Evolutionary conservation across 352 stramenopile genomes (phyloP).

Genomic region (Phytophthora tentaculata): DNA sequence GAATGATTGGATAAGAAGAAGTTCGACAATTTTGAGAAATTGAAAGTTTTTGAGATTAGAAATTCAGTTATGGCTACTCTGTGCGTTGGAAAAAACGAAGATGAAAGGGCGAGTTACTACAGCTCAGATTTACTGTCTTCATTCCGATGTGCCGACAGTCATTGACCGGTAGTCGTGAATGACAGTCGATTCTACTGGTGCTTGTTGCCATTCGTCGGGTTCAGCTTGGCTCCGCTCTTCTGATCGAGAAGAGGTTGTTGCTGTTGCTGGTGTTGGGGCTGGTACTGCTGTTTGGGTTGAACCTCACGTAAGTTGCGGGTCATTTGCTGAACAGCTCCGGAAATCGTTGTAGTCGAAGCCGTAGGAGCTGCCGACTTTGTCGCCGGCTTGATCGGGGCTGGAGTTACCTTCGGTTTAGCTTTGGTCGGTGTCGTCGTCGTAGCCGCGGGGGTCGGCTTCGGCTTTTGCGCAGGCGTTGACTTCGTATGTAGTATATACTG

Average conservation of each 20-base stretch:
- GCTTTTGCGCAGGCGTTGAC: constrained; percentile 1
- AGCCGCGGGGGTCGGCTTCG: constrained; percentile 1
- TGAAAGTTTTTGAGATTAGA: too few relatives aligned
- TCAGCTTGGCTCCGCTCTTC: not conserved
- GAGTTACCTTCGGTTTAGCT: constrained; percentile 1
- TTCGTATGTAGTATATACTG: not conserved
- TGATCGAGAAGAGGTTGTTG: not conserved
- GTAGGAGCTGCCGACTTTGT: not conserved
- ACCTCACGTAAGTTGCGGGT: constrained; percentile 3
- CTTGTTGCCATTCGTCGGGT: not conserved
- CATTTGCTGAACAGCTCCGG: not conserved
- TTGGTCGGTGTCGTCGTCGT: constrained; percentile 6
- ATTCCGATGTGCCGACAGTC: not conserved
- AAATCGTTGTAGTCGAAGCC: not conserved
- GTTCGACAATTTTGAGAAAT: too few relatives aligned
- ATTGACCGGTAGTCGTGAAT: not conserved
- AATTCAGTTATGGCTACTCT: too few relatives aligned
- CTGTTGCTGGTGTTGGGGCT: constrained; percentile 1
- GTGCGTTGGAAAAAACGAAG: too few relatives aligned
- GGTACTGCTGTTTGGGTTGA: not conserved
- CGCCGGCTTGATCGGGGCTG: constrained; percentile 3
- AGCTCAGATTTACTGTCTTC: not conserved
- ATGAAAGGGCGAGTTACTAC: not conserved
- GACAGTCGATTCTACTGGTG: not conserved
- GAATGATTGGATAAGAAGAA: not conserved